phyloP scores from a whole-genome alignment of 2,329 filamentous ascomycete genomes.

The Colletotrichum karsti region DNA sequence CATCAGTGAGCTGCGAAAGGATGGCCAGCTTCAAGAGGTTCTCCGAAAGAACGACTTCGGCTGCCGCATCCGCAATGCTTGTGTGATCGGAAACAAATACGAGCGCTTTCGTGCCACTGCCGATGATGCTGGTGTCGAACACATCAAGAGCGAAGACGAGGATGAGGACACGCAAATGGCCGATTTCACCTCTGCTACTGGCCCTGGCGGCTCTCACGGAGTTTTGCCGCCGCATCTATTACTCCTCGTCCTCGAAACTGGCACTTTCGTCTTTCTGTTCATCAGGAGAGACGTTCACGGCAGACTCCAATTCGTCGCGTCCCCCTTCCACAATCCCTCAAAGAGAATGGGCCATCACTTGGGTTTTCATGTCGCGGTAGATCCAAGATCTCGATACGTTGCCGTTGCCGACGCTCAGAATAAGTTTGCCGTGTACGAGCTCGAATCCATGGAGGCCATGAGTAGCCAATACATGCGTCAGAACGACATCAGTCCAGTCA shows the following conservation, averaged over 20 bases:
- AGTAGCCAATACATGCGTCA: slow-evolving; percentile 55
- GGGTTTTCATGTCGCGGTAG: slow-evolving; percentile 76
- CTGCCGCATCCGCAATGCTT: slow-evolving; percentile 80
- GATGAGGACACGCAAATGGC: slow-evolving; percentile 44
- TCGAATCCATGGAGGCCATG: slow-evolving; percentile 65
- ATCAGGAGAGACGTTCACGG: slow-evolving; percentile 56
- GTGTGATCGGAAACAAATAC: slow-evolving; percentile 70
- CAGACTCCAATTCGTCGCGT: slow-evolving; percentile 67
- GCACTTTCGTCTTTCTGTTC: slow-evolving; percentile 81
- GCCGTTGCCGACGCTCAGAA: slow-evolving; percentile 77
- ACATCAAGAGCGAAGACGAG: slow-evolving; percentile 49
- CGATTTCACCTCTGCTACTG: slow-evolving; percentile 34
- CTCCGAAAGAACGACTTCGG: slow-evolving; percentile 82
- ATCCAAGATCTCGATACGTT: slow-evolving; percentile 75
- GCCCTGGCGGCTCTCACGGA: background rate
- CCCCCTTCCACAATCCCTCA: slow-evolving; percentile 64
- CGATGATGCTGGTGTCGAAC: slow-evolving; percentile 29
- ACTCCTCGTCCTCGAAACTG: slow-evolving; percentile 77
- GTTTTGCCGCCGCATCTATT: slow-evolving; percentile 80
- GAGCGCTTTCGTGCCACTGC: slow-evolving; percentile 46
- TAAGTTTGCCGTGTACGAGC: slow-evolving; percentile 75
- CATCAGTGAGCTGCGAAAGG: slow-evolving; percentile 76
- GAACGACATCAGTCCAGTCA: slow-evolving; percentile 67
- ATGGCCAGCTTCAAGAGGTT: slow-evolving; percentile 79
- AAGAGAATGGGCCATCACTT: slow-evolving; percentile 61